Conservation (phyloP, 1,139 yeast species). For the Diutina siamensis region DNA sequence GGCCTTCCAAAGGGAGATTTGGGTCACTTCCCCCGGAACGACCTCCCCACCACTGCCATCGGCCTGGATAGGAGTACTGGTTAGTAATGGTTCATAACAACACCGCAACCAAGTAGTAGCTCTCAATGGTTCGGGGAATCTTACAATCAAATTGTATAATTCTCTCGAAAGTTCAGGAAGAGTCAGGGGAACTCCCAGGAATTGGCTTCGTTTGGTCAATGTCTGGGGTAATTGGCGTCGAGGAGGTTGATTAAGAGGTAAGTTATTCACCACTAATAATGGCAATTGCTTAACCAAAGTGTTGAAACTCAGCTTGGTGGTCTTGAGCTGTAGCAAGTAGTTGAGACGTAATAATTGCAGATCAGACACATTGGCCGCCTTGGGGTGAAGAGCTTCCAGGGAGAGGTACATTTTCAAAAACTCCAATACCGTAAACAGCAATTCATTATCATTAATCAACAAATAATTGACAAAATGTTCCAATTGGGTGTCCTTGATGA, state of each 20-base stretch:
- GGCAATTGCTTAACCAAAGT: slow-evolving; percentile 50
- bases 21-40: slow-evolving; percentile 74
- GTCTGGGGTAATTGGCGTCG: slow-evolving; percentile 14
- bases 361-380: slow-evolving; percentile 19
- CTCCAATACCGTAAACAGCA: slow-evolving; percentile 22
- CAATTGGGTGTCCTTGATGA: slow-evolving; percentile 23
- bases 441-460: slow-evolving; percentile 27
- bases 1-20: slow-evolving; percentile 90
- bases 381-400: slow-evolving; percentile 28
- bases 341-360: slow-evolving; percentile 25
- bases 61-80: slow-evolving; percentile 3
- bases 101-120: slow-evolving; percentile 95
- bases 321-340: slow-evolving; percentile 21
- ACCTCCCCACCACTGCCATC: slow-evolving; percentile 11
- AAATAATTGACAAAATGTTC: slow-evolving; percentile 21
- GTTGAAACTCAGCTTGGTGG: slow-evolving; percentile 27
- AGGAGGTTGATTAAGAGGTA: slow-evolving; percentile 12
- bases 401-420: slow-evolving; percentile 28
- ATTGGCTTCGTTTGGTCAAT: slow-evolving; percentile 24
- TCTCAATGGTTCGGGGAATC: slow-evolving; percentile 74
- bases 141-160: slow-evolving; percentile 50
- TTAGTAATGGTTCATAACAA: slow-evolving; percentile 57
- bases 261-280: slow-evolving; percentile 36
- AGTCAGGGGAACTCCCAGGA: slow-evolving; percentile 38
- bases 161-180: slow-evolving; percentile 50